Evolutionary conservation across 768 basidiomycete species (phyloP).

Genomic region (Panaeolus papilionaceus): DNA sequence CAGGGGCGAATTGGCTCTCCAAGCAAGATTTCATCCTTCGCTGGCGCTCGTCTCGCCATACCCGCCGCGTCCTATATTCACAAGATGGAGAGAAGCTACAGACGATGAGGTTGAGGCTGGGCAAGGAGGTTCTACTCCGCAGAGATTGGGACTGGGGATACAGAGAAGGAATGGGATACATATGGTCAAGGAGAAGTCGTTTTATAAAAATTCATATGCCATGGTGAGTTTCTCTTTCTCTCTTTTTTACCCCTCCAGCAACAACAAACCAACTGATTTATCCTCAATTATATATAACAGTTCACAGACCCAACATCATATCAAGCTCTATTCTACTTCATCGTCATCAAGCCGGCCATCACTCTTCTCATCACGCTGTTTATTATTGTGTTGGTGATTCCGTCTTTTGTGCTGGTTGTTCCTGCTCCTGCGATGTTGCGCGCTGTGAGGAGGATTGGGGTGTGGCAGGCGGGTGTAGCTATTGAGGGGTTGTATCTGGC

Average conservation of each 20-base stretch:
- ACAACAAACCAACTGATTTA: no score
- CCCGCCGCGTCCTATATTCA: slow-evolving; percentile 79
- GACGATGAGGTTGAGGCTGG: slow-evolving; percentile 51
- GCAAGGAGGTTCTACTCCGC: slow-evolving; percentile 33
- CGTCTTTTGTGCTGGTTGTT: slow-evolving; percentile 62
- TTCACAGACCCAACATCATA: slow-evolving; percentile 85
- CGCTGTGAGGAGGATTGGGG: slow-evolving; percentile 67
- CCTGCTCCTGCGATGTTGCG: slow-evolving; percentile 75
- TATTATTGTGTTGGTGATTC: slow-evolving; percentile 61
- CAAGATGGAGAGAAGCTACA: slow-evolving; percentile 59
- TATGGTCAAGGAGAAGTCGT: slow-evolving; percentile 64
- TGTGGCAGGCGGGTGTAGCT: slow-evolving; percentile 86
- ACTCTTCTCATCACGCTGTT: slow-evolving; percentile 68
- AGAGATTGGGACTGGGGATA: slow-evolving; percentile 16
- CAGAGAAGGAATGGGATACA: slow-evolving; percentile 24
- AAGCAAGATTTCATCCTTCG: slow-evolving; percentile 73
- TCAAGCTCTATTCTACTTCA: slow-evolving; percentile 87
- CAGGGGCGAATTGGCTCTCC: slow-evolving; percentile 75
- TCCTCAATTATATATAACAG: slow-evolving; percentile 39
- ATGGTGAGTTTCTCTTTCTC: slow-evolving; percentile 61
- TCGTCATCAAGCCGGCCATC: slow-evolving; percentile 85
- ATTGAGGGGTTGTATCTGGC: slow-evolving; percentile 69
- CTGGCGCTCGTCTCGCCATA: slow-evolving; percentile 61
- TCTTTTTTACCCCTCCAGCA: not conserved
- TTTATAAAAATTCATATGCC: slow-evolving; percentile 82